Evolutionary conservation across 1,139 yeast species (phyloP).

Genomic region (Saccharomyces hybrid): DNA sequence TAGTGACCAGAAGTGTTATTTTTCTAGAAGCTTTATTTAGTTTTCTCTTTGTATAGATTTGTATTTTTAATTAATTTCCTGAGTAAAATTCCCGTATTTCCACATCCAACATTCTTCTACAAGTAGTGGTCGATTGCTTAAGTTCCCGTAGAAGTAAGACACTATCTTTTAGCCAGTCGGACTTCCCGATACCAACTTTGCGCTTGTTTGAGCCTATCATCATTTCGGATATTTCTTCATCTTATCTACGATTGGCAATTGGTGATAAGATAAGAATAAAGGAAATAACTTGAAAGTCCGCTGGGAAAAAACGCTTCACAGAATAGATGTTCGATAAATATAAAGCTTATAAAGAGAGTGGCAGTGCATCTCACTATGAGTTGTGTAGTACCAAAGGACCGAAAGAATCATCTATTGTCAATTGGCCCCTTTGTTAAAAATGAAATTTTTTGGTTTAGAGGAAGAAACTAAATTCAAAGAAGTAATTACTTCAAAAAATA

Average conservation of each 20-base stretch:
- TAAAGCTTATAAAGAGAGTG: not conserved
- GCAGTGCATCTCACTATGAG: not conserved
- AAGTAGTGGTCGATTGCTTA: not conserved
- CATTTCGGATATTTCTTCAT: not conserved
- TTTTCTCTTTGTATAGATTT: not conserved
- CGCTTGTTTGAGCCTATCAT: not conserved
- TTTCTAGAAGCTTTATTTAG: not conserved
- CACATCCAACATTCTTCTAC: not conserved
- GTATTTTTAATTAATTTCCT: not conserved
- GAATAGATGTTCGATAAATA: not conserved
- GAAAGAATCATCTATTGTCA: not conserved
- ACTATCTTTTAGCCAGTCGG: not conserved
- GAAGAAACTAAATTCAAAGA: slow-evolving; percentile 5
- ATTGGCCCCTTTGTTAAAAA: not conserved
- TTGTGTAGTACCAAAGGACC: not conserved
- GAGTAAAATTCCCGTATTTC: not conserved
- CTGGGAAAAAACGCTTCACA: not conserved
- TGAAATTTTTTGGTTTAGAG: not conserved
- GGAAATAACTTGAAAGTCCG: not conserved
- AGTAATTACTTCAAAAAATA: slow-evolving; percentile 13
- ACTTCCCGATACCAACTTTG: not conserved
- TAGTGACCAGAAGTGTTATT: not conserved
- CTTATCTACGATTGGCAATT: not conserved
- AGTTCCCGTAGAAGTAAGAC: not conserved
- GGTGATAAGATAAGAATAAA: not conserved